Conservation (phyloP, 345 rosid species). For the Gossypium rotundifolium region DNA sequence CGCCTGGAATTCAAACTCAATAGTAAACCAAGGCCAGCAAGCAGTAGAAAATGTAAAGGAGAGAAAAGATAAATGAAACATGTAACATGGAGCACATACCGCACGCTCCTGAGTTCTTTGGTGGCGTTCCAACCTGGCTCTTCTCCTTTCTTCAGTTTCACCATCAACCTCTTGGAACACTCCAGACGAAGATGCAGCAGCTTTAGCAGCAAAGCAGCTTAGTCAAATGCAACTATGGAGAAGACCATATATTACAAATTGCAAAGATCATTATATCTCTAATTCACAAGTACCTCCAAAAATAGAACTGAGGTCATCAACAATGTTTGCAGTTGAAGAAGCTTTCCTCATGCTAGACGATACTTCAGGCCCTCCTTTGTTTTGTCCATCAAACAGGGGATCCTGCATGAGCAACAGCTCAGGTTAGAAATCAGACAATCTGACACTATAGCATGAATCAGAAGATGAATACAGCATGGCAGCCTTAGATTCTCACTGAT, state of each 20-base stretch:
- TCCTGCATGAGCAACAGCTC: slow-evolving; percentile 40
- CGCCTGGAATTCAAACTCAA: slow-evolving; percentile 43
- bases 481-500: slow-evolving; percentile 40
- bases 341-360: slow-evolving; percentile 68
- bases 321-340: slow-evolving; percentile 67
- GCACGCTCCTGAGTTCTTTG: slow-evolving; percentile 99
- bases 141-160: slow-evolving; percentile 88
- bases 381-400: slow-evolving; percentile 62
- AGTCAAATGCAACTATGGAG: slow-evolving; percentile 13
- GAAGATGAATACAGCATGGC: slow-evolving; percentile 11
- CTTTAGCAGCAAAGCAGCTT: slow-evolving; percentile 33
- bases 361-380: slow-evolving; percentile 62
- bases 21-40: slow-evolving; percentile 6
- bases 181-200: slow-evolving; percentile 47
- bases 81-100: slow-evolving; percentile 37
- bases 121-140: slow-evolving; percentile 90
- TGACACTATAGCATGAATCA: neutral
- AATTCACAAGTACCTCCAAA: slow-evolving; percentile 61
- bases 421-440: slow-evolving; percentile 16
- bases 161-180: slow-evolving; percentile 87
- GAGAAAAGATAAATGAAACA: slow-evolving; percentile 11
- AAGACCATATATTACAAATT: neutral
- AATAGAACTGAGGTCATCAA: slow-evolving; percentile 78
- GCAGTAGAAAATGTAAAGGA: neutral
- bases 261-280: slow-evolving; percentile 1